Base-by-base conservation (phyloP, 2,329 filamentous ascomycete genomes). In the Westerdykella aurantiaca region DNA sequence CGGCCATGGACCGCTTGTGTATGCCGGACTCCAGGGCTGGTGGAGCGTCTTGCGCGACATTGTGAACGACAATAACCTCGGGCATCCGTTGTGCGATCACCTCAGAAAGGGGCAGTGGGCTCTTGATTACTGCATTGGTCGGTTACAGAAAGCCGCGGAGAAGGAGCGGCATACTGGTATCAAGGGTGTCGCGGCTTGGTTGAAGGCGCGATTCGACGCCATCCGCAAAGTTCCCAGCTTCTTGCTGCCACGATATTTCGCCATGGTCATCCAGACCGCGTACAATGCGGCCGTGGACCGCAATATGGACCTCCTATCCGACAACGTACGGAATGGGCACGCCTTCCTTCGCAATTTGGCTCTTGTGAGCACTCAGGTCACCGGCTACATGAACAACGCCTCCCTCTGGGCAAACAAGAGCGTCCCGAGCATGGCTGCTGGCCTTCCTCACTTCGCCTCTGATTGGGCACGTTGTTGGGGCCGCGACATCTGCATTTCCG, bases 381-480 rank as follows among this genome's bases (percentile, higher is more conserved):
- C 87, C 9, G 91, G 93, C 5, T 82, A 86, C 48, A 87, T 95
- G 56, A 88, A 88, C 59, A 95, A 89, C 11, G 90, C 86, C 2
- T 97, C 91, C 0, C 72, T 98, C 10, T 96, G 88, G 78, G 91
- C 93, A 0, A 79, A 83, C 52, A 91, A 88, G 64, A 73, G 79
- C 16, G 89, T 95, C 0, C 88, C 91, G 1, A 91, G 86, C 39
- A 76, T 98, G 55, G 91, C 93, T 14, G 93, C 93, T 25, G 93
- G 93, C 13, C 72, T 98, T 38, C 93, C 93, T 31, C 93, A 98
- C 68, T 98, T 98, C 62, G 81, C 93, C 0, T 85, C 87, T 7
- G 85, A 89, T 57, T 98, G 93, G 90, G 90, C 91, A 39, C 81
- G 93, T 57, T 96, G 91, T 68, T 98, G 93, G 93, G 93, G 94